Evolutionary conservation across 2,329 filamentous ascomycete genomes (phyloP), one percentile per base, ranked within the genome.

Genomic region (Phaeosphaeriaceae sp.): DNA sequence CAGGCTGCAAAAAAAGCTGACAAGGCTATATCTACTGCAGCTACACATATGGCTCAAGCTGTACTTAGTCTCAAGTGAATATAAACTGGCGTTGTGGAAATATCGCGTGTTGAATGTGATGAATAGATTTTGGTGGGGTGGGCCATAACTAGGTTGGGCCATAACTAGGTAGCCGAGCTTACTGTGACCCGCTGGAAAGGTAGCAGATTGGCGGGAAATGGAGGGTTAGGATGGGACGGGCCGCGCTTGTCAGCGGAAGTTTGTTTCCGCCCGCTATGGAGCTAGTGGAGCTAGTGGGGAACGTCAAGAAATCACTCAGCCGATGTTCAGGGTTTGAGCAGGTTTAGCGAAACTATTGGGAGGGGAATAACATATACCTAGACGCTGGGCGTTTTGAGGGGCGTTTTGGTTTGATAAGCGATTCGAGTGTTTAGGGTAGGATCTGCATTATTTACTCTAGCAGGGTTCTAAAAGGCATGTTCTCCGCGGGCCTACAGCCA

Each of bases 211-310:
- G 28, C 39, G 39, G 28, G 13, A 42, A 42, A 41, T 23, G 28
- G 35, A 42, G 37, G 8, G 8, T n/a, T 20, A 17, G 39, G 35
- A 40, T 40, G 46, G 46, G 30, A 38, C 46, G 46, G 46, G 34
- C 41, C 46, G 46, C 35, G 20, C 32, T 30, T 28, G 8, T 28
- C 13, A 41, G 12, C 35, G 46, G 41, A 44, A 45, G 40, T 21
- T 30, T 48, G 40, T 35, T 43, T 23, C 39, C 46, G 39, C 21
- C 33, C 28, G 40, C 16, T 28, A 18, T 4, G 7, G 33, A 13
- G 13, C 34, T 16, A 35, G 16, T 13, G 7, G 26, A 20, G 29
- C 8, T 26, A 26, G 23, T 26, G 23, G 23, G 23, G 29, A 15
- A 15, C 15, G 46, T 35, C 16, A 41, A 44, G 6, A 11, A 28